Evolutionary conservation across 208 protist genomes (phyloP).

Genomic region (Crithidia mellificae): DNA sequence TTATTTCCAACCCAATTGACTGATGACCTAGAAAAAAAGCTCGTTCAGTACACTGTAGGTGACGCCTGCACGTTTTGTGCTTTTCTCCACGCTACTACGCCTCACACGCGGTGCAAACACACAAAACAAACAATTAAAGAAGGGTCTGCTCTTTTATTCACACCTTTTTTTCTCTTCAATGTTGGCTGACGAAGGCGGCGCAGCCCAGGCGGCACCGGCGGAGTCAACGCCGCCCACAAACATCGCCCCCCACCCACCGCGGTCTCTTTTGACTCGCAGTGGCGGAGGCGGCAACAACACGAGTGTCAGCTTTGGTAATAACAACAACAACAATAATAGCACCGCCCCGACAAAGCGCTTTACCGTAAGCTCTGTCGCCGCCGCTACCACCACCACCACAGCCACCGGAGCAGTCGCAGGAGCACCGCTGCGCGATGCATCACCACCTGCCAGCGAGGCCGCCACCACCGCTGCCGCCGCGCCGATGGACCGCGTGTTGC

Average conservation of each 20-base stretch:
- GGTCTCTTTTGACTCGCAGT: conserved; percentile 1
- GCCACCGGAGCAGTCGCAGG: background rate
- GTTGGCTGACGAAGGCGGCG: conserved; percentile 8
- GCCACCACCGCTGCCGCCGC: background rate
- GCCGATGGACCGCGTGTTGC: conserved; percentile 32
- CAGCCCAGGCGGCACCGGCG: conserved; percentile 3
- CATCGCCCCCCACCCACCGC: conserved; percentile 2
- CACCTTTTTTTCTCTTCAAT: background rate
- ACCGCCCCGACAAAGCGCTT: background rate
- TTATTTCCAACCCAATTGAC: too few relatives aligned
- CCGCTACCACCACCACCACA: background rate
- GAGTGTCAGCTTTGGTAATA: conserved; percentile 8
- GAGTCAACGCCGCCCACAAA: background rate
- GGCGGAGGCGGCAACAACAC: background rate
- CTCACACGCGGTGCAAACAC: too few relatives aligned
- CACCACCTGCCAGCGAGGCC: conserved; percentile 7
- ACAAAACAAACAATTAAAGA: too few relatives aligned
- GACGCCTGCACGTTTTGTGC: too few relatives aligned
- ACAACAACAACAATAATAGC: conserved; percentile 1
- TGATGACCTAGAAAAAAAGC: too few relatives aligned
- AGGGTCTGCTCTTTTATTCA: too few relatives aligned
- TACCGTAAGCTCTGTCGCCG: background rate
- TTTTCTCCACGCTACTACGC: too few relatives aligned
- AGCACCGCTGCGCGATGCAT: background rate
- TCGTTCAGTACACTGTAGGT: too few relatives aligned